Conservation (phyloP, 495 filamentous ascomycete genomes). For the Lepidopterella palustris region DNA sequence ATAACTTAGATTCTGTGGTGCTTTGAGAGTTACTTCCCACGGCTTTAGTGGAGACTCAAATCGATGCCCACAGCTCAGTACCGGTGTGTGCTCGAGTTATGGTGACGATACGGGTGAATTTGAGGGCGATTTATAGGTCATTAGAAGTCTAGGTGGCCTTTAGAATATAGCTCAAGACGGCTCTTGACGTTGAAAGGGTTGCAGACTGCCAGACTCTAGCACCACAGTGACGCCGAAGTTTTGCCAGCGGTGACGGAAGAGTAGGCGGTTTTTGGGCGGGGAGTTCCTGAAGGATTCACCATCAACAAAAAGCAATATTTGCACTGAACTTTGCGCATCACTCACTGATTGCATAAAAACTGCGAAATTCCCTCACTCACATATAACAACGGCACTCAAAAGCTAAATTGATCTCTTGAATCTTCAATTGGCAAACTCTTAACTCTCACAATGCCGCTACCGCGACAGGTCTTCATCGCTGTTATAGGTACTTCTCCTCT, state of each 20-base stretch:
- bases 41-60: background rate
- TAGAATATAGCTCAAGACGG: no score
- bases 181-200: no score
- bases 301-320: background rate
- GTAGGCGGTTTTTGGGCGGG: background rate
- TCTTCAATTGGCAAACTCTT: background rate
- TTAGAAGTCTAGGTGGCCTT: no score
- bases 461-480: constrained; percentile 35
- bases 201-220: no score
- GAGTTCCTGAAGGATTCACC: background rate
- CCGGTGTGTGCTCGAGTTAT: background rate
- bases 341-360: background rate
- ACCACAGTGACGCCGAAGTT: background rate
- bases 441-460: constrained; percentile 24
- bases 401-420: background rate
- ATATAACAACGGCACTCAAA: background rate
- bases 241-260: background rate
- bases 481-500: constrained; percentile 39
- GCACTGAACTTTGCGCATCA: background rate
- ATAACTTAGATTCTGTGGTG: no score
- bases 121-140: no score
- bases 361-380: background rate
- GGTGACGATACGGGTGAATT: no score
- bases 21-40: background rate
- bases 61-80: no score